Conservation (phyloP, 805 yeast genomes). For the Wickerhamiella sergipiensis region DNA sequence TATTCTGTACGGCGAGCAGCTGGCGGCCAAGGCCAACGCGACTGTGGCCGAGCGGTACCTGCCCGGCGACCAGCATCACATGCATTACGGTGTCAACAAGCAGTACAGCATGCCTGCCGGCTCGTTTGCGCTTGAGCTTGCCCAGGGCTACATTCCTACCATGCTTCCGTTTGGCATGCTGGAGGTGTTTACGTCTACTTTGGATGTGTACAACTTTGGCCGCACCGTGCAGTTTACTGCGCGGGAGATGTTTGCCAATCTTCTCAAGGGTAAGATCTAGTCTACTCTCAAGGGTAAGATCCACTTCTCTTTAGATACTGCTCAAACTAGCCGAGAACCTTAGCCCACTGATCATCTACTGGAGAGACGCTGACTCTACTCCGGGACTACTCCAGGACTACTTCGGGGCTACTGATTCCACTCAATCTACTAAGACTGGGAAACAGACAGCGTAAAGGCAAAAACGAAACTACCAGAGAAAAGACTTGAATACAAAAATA, state of each 20-base stretch:
- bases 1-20: constrained; percentile 67
- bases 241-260: constrained; percentile 57
- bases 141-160: constrained; percentile 97
- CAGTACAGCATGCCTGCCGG: constrained; percentile 81
- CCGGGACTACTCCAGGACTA: too few relatives aligned
- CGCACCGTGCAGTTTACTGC: constrained; percentile 68
- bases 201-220: constrained; percentile 56
- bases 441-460: too few relatives aligned
- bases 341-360: too few relatives aligned
- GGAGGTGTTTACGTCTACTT: constrained; percentile 64
- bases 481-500: too few relatives aligned
- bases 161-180: constrained; percentile 95
- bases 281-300: background rate
- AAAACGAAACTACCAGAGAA: too few relatives aligned
- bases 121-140: constrained; percentile 81
- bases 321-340: too few relatives aligned
- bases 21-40: constrained; percentile 55
- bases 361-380: too few relatives aligned
- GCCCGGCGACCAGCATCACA: constrained; percentile 82
- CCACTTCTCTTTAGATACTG: too few relatives aligned
- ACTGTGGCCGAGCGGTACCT: constrained; percentile 53
- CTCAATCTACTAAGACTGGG: too few relatives aligned
- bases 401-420: too few relatives aligned
- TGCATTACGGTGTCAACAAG: constrained; percentile 56
- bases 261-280: constrained; percentile 57